These are phyloP conservation scores for Raddia guianensis DNA, from an alignment of 176 grass and related monocot species.

Conservation along the genomic window DNA sequence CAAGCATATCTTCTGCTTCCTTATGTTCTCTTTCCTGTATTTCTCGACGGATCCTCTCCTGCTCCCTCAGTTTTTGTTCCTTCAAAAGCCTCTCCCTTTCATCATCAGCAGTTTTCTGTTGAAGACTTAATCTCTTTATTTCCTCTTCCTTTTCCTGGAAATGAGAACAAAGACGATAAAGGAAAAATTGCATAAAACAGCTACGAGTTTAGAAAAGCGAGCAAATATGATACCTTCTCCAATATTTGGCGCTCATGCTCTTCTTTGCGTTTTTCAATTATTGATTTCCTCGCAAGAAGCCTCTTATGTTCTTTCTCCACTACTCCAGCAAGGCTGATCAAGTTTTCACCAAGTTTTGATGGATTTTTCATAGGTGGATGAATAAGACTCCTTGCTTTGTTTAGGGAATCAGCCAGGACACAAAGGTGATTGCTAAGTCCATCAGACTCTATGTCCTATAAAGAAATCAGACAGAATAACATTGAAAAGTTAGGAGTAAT, in stretches of 20 bases:
- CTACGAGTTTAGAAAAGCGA: background rate
- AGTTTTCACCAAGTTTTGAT: slow-evolving; percentile 58
- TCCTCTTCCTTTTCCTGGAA: slow-evolving; percentile 89
- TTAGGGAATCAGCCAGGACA: slow-evolving; percentile 71
- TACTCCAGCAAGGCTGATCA: slow-evolving; percentile 54
- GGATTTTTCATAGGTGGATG: slow-evolving; percentile 52
- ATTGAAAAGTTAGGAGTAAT: background rate
- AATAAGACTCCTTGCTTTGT: slow-evolving; percentile 74
- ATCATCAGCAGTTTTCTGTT: slow-evolving; percentile 64
- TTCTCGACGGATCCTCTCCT: slow-evolving; percentile 66
- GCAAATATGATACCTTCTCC: slow-evolving; percentile 65
- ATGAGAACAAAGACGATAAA: slow-evolving; percentile 3
- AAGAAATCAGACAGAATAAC: slow-evolving; percentile 3
- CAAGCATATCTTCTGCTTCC: slow-evolving; percentile 62
- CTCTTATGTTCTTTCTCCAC: slow-evolving; percentile 93
- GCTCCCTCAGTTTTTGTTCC: slow-evolving; percentile 72
- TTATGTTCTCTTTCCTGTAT: slow-evolving; percentile 61
- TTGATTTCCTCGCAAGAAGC: slow-evolving; percentile 91
- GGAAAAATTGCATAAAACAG: slow-evolving; percentile 20
- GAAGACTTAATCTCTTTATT: slow-evolving; percentile 53
- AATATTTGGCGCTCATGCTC: slow-evolving; percentile 94
- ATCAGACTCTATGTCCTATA: slow-evolving; percentile 88
- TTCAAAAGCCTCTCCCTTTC: slow-evolving; percentile 68
- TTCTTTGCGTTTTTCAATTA: slow-evolving; percentile 99
- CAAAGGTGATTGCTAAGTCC: slow-evolving; percentile 70